Evolutionary conservation across 129 eudicot genomes (phyloP), one percentile per base, ranked within the genome.

Genomic region (Chrysanthemum lavandulifolium): DNA sequence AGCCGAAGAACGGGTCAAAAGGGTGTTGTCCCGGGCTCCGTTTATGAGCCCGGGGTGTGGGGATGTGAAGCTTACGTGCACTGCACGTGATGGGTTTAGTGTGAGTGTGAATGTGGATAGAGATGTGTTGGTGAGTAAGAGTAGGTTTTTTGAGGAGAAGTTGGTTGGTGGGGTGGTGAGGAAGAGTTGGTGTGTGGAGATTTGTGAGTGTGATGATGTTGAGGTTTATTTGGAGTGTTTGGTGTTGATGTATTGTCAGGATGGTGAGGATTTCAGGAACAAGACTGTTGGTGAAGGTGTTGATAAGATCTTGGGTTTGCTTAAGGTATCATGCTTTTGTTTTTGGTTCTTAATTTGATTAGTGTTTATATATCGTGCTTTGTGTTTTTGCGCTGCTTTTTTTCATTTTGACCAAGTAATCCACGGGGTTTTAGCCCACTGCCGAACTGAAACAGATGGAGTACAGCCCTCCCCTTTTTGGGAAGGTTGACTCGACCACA

Each of bases 161-260:
- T 67, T 94, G 71, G 83, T 79, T 33, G 47, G 47, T 47, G 79
- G 79, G 80, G 87, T 47, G 84, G 90, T 29, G 86, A 80, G 2
- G 76, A 77, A 0, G 66, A 86, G 47, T 65, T 87, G 84, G 59
- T 75, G 91, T 18, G 97, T 94, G 10, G 97, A 94, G 81, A 94
- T 94, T 62, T 88, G 93, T 64, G 99, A 94, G 67, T 90, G 97
- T 76, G 97, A 94, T 80, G 99, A 94, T 55, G 97, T 86, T 62
- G 94, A 82, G 69, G 92, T 86, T 2, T 90, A 94, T 78, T 82
- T 94, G 51, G 91, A 94, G 73, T 81, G 88, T 45, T 69, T 94
- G 13, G 89, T 86, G 67, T 70, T 94, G 68, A 94, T 94, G 96
- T 94, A 94, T 71, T 84, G 79, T 77, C 89, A 86, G 65, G 89